Evolutionary conservation across 768 basidiomycete species (phyloP), one percentile per base, ranked within the genome.

Genomic region (Hericium alpestre): DNA sequence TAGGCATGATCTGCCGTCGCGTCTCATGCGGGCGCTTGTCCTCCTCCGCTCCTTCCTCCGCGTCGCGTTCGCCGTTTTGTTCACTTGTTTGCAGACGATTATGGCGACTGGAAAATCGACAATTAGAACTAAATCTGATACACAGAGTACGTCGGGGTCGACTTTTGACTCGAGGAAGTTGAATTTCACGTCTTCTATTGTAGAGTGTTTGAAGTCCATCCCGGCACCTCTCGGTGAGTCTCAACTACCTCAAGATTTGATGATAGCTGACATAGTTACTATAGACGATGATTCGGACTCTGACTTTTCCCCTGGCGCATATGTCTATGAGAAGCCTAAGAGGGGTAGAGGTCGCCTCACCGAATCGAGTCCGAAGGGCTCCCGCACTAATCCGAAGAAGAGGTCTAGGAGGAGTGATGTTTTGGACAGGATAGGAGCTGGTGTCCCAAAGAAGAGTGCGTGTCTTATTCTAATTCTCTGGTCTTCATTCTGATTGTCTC

Each of bases 281-380:
- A 40, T 60, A 75, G 78, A 77, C 53, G 59, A 65, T 2, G 78
- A 80, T 62, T 76, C 77, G 0, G 79, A 81, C 62, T 71, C 76
- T 37, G 78, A 80, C 51, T 81, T 81, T 61, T 72, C 70, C 25
- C 70, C 77, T 3, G 76, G 76, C 1, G 58, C 64, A 7, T 74
- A 73, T 58, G 55, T 74, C 57, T 46, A 64, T 56, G 51, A 73
- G 65, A 56, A 59, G 56, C 53, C 56, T 0, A 63, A 60, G 58
- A 32, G 32, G 2, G 73, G 70, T 56, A 23, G 49, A 51, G 63
- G 67, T 38, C 63, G 59, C 23, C 71, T 69, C 53, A 32, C 32
- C 32, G 32, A 32, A 4, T 32, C 32, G 32, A 32, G 32, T 32
- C 56, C 40, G 16, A 51, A 38, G 43, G 39, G 49, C 27, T 23